Conservation (phyloP, 164 flowering plant genomes). For the Echeveria elegans region DNA sequence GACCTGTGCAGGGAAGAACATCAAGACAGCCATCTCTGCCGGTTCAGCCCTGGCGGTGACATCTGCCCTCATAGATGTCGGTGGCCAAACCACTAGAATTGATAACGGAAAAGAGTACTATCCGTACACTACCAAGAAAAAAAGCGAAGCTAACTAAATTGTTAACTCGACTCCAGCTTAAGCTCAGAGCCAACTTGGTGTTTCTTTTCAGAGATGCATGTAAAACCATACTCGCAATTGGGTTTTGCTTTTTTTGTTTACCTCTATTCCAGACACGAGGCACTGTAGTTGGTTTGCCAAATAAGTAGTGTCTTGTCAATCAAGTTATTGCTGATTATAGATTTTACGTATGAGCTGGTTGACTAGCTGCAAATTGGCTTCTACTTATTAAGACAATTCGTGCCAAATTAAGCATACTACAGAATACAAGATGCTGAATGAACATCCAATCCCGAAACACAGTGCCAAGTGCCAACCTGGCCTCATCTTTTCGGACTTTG, state of each 20-base stretch:
- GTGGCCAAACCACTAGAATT: slow-evolving; percentile 74
- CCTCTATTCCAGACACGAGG: neutral
- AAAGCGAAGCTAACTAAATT: slow-evolving; percentile 18
- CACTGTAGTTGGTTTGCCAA: neutral
- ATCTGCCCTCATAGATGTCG: slow-evolving; percentile 65
- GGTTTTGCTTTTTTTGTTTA: neutral
- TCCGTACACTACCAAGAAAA: slow-evolving; percentile 77
- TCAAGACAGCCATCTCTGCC: slow-evolving; percentile 69
- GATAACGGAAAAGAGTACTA: slow-evolving; percentile 88
- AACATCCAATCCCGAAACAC: no score
- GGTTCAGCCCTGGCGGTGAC: slow-evolving; percentile 86
- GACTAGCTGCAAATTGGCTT: neutral
- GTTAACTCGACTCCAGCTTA: no score
- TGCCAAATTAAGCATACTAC: neutral
- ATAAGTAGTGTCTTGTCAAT: neutral
- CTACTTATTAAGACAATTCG: neutral
- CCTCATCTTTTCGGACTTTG: no score
- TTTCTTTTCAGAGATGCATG: neutral
- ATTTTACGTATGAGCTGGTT: neutral
- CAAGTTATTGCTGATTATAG: neutral
- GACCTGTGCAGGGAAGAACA: slow-evolving; percentile 46
- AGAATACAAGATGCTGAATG: neutral
- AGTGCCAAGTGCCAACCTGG: no score
- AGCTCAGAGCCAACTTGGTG: neutral
- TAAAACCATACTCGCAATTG: neutral